Evolutionary conservation across 2,329 filamentous ascomycete genomes (phyloP), one percentile per base, ranked within the genome.

Genomic region (Claviceps africana): DNA sequence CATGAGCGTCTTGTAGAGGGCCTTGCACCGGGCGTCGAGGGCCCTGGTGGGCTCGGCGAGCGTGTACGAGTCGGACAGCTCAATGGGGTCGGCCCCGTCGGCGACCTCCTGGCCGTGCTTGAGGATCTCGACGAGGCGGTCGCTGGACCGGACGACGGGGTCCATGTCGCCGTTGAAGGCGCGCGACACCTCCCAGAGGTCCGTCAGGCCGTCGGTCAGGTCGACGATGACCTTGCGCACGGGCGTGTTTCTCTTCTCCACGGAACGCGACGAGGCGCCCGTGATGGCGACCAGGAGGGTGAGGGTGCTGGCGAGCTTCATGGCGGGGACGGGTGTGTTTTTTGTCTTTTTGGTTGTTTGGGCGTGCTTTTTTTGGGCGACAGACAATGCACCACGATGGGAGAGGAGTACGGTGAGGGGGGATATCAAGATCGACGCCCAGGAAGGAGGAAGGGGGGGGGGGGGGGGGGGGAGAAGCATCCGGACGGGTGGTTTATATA

Each of bases 241-340:
- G 19, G 7, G 4, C n/a, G 15, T 19, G 22, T 8, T 4, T 4
- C 40, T 22, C 22, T 43, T 15, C 43, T 45, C 43, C 13, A 28
- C 1, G 51, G 13, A 31, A 1, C 42, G 13, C 11, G 51, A 17
- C 15, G 4, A 28, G 35, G 19, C 28, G 48, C 44, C 45, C 1
- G 53, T 39, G 19, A 48, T 5, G 51, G 47, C 50, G 22, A 35
- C 22, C 3, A 55, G 33, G 33, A 51, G 15, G 50, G 50, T 39
- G 50, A 54, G 17, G 19, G 30, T 17, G 21, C 43, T 35, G 28
- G 33, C 19, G 30, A 48, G 17, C 50, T 49, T 54, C 53, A 54
- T 54, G 43, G 17, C 35, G n/a, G 21, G 22, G 17, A 33, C 7
- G 17, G 19, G n/a, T 28, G n/a, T n/a, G 33, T 7, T 45, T 4